Conservation (phyloP, 2,329 filamentous ascomycete species). For the Diplodia scrobiculata region DNA sequence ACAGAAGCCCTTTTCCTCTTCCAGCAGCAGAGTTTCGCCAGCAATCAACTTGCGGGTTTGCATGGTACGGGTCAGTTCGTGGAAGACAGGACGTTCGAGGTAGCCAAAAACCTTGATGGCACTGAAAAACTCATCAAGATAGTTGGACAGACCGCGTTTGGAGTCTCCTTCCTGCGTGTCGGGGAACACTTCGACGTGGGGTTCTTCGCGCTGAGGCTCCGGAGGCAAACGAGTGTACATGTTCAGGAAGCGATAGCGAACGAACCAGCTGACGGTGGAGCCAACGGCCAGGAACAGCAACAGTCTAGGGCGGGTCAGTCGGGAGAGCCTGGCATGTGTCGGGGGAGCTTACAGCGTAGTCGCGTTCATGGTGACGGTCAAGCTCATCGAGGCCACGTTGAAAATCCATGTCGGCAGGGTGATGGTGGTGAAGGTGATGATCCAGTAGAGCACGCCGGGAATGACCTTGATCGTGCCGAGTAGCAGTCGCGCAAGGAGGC, state of each 20-base stretch:
- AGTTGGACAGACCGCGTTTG: constrained; percentile 91
- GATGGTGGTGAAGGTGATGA: constrained; percentile 81
- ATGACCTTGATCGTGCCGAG: constrained; percentile 56
- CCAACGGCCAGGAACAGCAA: constrained; percentile 74
- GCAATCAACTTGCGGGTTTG: constrained; percentile 95
- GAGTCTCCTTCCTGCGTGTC: constrained; percentile 86
- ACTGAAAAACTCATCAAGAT: constrained; percentile 95
- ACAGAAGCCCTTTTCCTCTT: constrained; percentile 98
- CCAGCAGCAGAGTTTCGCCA: constrained; percentile 89
- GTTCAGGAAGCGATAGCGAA: constrained; percentile 92
- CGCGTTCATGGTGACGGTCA: constrained; percentile 98
- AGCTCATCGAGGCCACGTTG: constrained; percentile 82
- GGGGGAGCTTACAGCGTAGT: constrained; percentile 73
- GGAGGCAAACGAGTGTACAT: constrained; percentile 94
- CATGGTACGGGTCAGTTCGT: constrained; percentile 96
- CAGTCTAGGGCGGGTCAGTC: constrained; percentile 41
- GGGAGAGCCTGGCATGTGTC: constrained; percentile 46
- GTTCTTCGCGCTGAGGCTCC: constrained; percentile 93
- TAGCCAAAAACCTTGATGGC: constrained; percentile 99
- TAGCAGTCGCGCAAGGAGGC: constrained; percentile 53
- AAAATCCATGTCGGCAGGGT: constrained; percentile 88
- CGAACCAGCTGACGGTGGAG: constrained; percentile 88
- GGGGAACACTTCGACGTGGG: constrained; percentile 91
- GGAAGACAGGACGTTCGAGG: constrained; percentile 92
- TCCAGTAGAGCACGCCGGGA: constrained; percentile 69